Evolutionary conservation across 352 stramenopile genomes (phyloP).

Genomic region (Pythium dissimile): DNA sequence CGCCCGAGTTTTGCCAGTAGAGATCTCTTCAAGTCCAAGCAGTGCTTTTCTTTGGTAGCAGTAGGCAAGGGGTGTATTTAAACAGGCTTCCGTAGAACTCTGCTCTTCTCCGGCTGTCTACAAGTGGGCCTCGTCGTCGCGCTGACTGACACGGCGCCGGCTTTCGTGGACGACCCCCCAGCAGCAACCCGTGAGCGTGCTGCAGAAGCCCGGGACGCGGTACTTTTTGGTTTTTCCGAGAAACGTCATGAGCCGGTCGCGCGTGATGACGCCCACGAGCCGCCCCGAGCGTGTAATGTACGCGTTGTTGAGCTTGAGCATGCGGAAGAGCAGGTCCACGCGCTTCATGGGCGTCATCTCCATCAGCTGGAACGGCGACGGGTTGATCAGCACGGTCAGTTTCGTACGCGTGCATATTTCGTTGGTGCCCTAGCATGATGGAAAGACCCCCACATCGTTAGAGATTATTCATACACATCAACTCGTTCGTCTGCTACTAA

Average conservation of each 20-base stretch:
- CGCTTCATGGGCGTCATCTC: slow-evolving; percentile 82
- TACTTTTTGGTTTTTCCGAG: slow-evolving; percentile 68
- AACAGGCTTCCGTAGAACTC: too few relatives aligned
- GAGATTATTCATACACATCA: background rate
- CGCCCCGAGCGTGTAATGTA: slow-evolving; percentile 80
- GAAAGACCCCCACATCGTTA: background rate
- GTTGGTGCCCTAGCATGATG: slow-evolving; percentile 54
- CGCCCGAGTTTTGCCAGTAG: slow-evolving; percentile 48
- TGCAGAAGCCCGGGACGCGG: slow-evolving; percentile 44
- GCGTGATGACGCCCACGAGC: slow-evolving; percentile 77
- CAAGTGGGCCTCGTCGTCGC: too few relatives aligned
- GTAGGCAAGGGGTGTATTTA: too few relatives aligned
- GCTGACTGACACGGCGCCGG: background rate
- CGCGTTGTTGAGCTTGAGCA: slow-evolving; percentile 88
- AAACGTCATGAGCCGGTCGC: slow-evolving; percentile 77
- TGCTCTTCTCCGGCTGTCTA: too few relatives aligned
- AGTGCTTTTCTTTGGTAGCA: too few relatives aligned
- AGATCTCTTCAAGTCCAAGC: background rate
- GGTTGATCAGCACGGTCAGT: slow-evolving; percentile 70
- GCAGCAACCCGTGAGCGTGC: slow-evolving; percentile 37
- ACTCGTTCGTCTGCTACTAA: background rate
- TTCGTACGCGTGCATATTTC: slow-evolving; percentile 56
- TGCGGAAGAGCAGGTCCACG: slow-evolving; percentile 84
- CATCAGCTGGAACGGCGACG: slow-evolving; percentile 80
- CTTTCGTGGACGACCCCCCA: slow-evolving; percentile 1